phyloP scores from a whole-genome alignment of 805 yeast genomes.

The Myxozyma monticola region DNA sequence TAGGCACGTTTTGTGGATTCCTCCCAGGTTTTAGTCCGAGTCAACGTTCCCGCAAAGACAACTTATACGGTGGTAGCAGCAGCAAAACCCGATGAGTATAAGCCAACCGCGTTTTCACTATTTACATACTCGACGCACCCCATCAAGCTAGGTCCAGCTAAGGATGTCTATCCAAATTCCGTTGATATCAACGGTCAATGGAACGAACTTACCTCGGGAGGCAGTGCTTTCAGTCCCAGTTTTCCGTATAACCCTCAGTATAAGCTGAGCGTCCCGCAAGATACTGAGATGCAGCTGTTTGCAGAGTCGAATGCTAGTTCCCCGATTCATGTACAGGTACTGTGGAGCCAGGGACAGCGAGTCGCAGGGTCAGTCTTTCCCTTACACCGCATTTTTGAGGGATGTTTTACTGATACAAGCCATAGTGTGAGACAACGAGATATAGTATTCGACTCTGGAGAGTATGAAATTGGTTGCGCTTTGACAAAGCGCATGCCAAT shows the following conservation, averaged over 20 bases:
- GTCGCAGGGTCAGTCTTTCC: conserved; percentile 8
- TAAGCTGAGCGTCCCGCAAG: conserved; percentile 9
- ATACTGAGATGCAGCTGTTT: conserved; percentile 11
- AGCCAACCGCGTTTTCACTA: conserved; percentile 9
- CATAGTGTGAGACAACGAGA: conserved; percentile 17
- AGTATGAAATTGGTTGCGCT: conserved; percentile 19
- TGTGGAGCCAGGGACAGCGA: conserved; percentile 26
- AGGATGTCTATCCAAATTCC: background rate
- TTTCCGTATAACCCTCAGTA: conserved; percentile 25
- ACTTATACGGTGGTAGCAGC: conserved; percentile 15
- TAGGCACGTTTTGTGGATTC: conserved; percentile 23
- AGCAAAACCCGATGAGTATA: background rate
- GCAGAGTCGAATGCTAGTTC: conserved; percentile 8
- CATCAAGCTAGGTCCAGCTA: conserved; percentile 1
- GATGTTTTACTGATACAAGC: background rate
- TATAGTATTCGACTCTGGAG: conserved; percentile 18
- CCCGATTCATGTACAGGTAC: conserved; percentile 15
- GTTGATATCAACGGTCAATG: conserved; percentile 15
- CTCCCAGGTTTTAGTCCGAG: conserved; percentile 13
- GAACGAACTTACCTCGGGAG: conserved; percentile 30
- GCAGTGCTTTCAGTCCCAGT: conserved; percentile 14
- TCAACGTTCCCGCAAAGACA: conserved; percentile 16
- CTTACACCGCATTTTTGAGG: no score
- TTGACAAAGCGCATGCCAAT: conserved; percentile 3
- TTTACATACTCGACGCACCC: conserved; percentile 23